Conservation (phyloP, 176 grass and related monocot genomes). For the Stipa capillata region DNA sequence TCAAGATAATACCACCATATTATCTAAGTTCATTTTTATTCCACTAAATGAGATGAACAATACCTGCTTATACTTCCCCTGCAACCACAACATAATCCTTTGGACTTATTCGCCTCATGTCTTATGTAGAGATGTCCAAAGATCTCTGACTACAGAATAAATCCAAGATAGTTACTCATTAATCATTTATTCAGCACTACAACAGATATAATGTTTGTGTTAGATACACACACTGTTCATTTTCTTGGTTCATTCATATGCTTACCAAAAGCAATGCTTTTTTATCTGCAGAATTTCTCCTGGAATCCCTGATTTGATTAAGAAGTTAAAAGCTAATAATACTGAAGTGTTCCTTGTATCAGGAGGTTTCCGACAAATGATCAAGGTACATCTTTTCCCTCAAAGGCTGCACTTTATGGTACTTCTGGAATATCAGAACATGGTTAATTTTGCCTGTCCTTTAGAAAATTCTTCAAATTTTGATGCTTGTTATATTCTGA, state of each 20-base stretch:
- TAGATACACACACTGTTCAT: not conserved
- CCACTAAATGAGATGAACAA: not conserved
- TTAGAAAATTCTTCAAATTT: not conserved
- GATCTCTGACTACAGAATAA: not conserved
- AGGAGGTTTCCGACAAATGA: constrained; percentile 94
- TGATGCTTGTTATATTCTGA: not conserved
- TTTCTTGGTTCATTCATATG: not conserved
- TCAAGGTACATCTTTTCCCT: constrained; percentile 46
- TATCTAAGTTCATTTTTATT: not conserved
- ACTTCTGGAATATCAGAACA: not conserved
- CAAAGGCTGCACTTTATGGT: not conserved
- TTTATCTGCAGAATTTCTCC: constrained; percentile 72
- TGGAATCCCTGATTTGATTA: constrained; percentile 66
- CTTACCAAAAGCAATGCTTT: not conserved
- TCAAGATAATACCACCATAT: not conserved
- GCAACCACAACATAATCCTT: not conserved
- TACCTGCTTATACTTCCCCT: not conserved
- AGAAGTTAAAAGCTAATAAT: constrained; percentile 60
- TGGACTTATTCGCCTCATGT: not conserved
- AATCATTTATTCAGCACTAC: not conserved
- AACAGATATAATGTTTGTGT: not conserved
- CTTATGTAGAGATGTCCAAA: not conserved
- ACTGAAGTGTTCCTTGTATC: constrained; percentile 85
- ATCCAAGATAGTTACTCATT: not conserved
- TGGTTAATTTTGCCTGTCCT: not conserved